These are phyloP conservation scores for Candida freyschussii DNA, from an alignment of 1,139 yeast genomes.

Conservation along the genomic window DNA sequence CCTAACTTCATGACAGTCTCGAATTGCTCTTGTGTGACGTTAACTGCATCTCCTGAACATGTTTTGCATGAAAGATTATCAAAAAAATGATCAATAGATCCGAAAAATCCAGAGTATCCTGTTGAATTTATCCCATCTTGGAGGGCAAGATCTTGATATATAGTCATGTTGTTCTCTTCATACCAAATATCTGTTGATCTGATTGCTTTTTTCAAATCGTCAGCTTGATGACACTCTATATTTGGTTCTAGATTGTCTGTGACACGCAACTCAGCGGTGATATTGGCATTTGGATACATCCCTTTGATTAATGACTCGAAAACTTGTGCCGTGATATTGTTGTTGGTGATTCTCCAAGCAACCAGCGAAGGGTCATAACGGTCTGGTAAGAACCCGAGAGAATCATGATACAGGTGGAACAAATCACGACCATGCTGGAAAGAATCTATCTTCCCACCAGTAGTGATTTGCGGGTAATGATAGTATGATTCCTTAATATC, in stretches of 20 bases:
- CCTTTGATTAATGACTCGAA: conserved; percentile 33
- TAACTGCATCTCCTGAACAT: conserved; percentile 33
- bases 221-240: conserved; percentile 30
- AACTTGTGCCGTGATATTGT: conserved; percentile 35
- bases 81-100: conserved; percentile 35
- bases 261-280: conserved; percentile 29
- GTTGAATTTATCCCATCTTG: conserved; percentile 20
- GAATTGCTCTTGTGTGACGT: conserved; percentile 26
- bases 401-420: conserved; percentile 30
- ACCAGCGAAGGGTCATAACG: conserved; percentile 28
- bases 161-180: conserved; percentile 29
- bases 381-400: conserved; percentile 29
- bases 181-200: conserved; percentile 30
- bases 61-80: conserved; percentile 35
- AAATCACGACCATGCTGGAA: conserved; percentile 34
- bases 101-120: conserved; percentile 27
- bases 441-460: conserved; percentile 34
- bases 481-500: conserved; percentile 27
- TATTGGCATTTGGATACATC: conserved; percentile 29
- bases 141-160: conserved; percentile 22
- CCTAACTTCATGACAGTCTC: conserved; percentile 35
- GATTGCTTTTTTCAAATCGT: conserved; percentile 23
- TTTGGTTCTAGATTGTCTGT: conserved; percentile 33
- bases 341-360: conserved; percentile 32
- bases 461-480: conserved; percentile 34